Conservation (phyloP, 2,329 filamentous ascomycete genomes). For the Aspergillus aculeatus region DNA sequence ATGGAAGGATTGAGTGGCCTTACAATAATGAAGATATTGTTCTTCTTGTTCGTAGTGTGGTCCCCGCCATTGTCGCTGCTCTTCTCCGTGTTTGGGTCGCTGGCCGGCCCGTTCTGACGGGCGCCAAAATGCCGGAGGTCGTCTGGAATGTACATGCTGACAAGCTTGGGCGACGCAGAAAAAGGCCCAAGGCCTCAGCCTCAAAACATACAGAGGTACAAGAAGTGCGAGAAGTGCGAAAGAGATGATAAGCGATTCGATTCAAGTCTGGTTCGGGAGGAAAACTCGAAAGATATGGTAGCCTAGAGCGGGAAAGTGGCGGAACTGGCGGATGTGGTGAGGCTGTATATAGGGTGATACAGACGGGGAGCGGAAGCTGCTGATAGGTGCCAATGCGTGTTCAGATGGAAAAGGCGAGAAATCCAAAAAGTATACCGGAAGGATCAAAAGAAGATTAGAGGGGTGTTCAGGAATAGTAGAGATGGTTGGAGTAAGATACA, state of each 20-base stretch:
- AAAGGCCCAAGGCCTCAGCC: slow-evolving; percentile 7
- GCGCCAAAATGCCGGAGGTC: slow-evolving; percentile 18
- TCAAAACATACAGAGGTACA: slow-evolving; percentile 11
- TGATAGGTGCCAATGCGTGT: not conserved
- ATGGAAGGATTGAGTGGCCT: slow-evolving; percentile 9
- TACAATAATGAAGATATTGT: slow-evolving; percentile 33
- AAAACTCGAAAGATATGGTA: not conserved
- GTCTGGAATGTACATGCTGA: slow-evolving; percentile 23
- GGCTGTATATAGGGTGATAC: not conserved
- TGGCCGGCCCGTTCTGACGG: slow-evolving; percentile 14
- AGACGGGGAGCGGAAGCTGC: not conserved
- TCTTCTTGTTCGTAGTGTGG: slow-evolving; percentile 13
- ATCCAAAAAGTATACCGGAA: not conserved
- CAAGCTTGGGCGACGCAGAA: slow-evolving; percentile 8
- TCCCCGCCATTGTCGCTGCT: not conserved
- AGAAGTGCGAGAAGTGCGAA: not conserved
- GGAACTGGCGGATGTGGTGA: slow-evolving; percentile 9
- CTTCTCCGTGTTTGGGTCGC: not conserved
- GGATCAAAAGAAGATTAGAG: not conserved
- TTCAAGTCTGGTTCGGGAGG: slow-evolving; percentile 2
- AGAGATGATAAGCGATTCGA: not conserved
- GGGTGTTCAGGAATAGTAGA: not conserved
- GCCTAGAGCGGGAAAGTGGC: slow-evolving; percentile 2
- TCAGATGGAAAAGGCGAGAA: not conserved
- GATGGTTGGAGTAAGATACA: not conserved